Percentiles rank a stretch among this genome's conserved stretches.
Evolutionary conservation across 371 early-diverging fungal species (phyloP).

Genomic region (Vairimorpha ceranae): DNA sequence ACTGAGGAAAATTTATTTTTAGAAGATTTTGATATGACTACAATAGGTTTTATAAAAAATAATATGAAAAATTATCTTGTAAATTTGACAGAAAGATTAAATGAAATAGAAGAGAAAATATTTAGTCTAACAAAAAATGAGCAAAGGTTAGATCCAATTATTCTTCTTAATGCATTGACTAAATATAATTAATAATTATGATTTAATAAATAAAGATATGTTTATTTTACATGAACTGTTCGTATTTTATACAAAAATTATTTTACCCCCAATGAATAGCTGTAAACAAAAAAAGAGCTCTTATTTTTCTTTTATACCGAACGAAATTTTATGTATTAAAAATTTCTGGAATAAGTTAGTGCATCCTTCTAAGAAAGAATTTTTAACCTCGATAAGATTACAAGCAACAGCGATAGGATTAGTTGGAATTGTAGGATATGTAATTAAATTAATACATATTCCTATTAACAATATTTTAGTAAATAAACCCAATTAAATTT

Average conservation of each 20-base stretch:
- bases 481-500: conserved; percentile 30
- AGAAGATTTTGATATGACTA: neutral
- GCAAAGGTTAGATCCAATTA: neutral
- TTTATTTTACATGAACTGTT: no score
- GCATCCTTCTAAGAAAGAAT: conserved; percentile 51
- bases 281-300: neutral
- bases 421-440: conserved; percentile 60
- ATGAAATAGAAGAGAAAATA: neutral
- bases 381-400: conserved; percentile 34
- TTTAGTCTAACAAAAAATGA: neutral
- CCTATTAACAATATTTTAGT: conserved; percentile 63
- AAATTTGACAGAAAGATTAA: neutral
- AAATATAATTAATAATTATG: neutral
- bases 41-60: neutral
- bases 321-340: neutral
- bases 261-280: conserved; percentile 3
- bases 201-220: no score
- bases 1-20: neutral
- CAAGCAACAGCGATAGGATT: conserved; percentile 54
- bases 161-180: neutral
- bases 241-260: neutral
- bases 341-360: conserved; percentile 50
- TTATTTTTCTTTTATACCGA: neutral
- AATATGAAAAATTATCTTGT: neutral
- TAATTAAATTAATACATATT: conserved; percentile 61